Base-by-base conservation (phyloP, 2,329 filamentous ascomycete genomes). In the Dothistroma septosporum region DNA sequence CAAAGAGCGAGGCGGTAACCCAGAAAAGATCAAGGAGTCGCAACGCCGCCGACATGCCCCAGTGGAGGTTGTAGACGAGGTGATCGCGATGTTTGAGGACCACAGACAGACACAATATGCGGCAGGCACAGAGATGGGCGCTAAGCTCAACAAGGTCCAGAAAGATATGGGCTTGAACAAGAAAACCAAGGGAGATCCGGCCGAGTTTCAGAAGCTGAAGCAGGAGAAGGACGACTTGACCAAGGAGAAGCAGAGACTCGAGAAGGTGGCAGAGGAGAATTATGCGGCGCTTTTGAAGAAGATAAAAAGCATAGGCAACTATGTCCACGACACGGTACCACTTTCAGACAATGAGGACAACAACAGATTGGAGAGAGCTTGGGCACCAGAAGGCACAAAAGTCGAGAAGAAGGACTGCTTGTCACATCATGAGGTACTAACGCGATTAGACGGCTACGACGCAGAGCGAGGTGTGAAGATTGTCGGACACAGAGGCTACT, bases 401-500 rank as follows among this genome's bases (percentile, higher is more conserved):
- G 85, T 90, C 53, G 86, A 92, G 77, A 92, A 92, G 82, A 85
- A 86, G 69, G 83, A 89, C 60, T 84, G 81, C 64, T 87, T 97
- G 64, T 96, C 92, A 55, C 94, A 99, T 76, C 94, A 99, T 76
- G 93, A 97, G 75, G 92, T 99, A 58, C 85, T 97, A 62, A 86
- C 88, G 61, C 85, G 91, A 69, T 80, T 97, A 64, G 91, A 94
- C 69, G 92, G 93, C 57, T 97, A 96, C 74, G 94, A 97, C 74
- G 89, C 91, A 0, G 91, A 96, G 73, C 88, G 94, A 66, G 92
- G 92, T 67, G 90, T 92, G 66, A 97, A 97, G 82, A 85, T 97
- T 65, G 92, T 96, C 49, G 93, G 94, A 56, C 93, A 97, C 77
- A 85, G 93, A 69, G 93, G 93, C 44, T 97, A 97, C 79, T 97